Evolutionary conservation across 1,284 basidiomycete species (phyloP).

Genomic region (Ustilago trichophora): DNA sequence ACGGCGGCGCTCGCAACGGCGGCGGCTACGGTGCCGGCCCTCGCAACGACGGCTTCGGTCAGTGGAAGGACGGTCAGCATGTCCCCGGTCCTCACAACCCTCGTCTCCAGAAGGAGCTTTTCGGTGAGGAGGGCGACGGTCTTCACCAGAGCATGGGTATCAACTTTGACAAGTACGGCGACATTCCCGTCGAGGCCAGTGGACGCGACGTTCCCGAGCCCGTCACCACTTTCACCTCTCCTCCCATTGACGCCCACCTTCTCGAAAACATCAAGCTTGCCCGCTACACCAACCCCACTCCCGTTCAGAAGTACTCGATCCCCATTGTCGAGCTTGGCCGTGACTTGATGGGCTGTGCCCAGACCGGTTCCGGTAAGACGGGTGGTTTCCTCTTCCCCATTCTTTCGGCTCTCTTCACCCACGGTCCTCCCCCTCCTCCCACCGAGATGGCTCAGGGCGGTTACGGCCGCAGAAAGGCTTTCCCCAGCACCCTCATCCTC

Average conservation of each 20-base stretch:
- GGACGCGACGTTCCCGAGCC: slow-evolving; percentile 95
- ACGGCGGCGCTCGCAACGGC: slow-evolving; percentile 45
- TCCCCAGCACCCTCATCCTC: slow-evolving; percentile 92
- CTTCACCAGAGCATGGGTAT: slow-evolving; percentile 87
- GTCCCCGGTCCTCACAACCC: slow-evolving; percentile 80
- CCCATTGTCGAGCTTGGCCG: slow-evolving; percentile 90
- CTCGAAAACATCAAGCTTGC: slow-evolving; percentile 93
- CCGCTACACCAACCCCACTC: slow-evolving; percentile 92
- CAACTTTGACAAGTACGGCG: slow-evolving; percentile 99
- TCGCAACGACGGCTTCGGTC: slow-evolving; percentile 71
- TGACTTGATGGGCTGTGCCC: slow-evolving; percentile 99
- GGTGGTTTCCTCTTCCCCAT: slow-evolving; percentile 99
- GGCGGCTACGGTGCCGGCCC: slow-evolving; percentile 52
- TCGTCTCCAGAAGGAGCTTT: slow-evolving; percentile 94
- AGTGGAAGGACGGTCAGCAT: slow-evolving; percentile 91
- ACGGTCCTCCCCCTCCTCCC: slow-evolving; percentile 79
- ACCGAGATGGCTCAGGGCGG: slow-evolving; percentile 68
- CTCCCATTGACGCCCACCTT: slow-evolving; percentile 90
- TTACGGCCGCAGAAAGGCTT: slow-evolving; percentile 86
- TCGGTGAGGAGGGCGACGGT: slow-evolving; percentile 82
- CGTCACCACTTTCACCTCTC: slow-evolving; percentile 83
- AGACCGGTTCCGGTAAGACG: slow-evolving; percentile 99
- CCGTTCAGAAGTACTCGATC: slow-evolving; percentile 99
- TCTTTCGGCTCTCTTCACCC: slow-evolving; percentile 88
- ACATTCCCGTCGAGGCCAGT: slow-evolving; percentile 98